phyloP scores from a whole-genome alignment of 768 basidiomycete species.

The Termitomyces sp. region DNA sequence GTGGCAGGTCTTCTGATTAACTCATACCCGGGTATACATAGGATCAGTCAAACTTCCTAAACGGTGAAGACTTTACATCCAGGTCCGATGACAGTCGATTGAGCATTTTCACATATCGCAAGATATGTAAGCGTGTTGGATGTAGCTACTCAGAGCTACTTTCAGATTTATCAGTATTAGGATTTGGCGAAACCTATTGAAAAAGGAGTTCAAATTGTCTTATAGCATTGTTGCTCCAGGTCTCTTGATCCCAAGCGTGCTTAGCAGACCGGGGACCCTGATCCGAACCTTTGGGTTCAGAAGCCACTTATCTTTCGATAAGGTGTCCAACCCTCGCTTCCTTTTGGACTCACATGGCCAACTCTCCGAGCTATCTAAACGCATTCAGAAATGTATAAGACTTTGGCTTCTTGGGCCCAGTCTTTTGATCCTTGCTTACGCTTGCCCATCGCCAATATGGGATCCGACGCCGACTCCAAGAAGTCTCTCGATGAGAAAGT shows the following conservation, averaged over 20 bases:
- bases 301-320: not conserved
- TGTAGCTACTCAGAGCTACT: not conserved
- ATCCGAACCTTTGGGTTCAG: not conserved
- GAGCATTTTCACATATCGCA: not conserved
- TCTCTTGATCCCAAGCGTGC: too few relatives aligned
- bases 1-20: not conserved
- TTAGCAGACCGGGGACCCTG: too few relatives aligned
- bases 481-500: slow-evolving; percentile 39
- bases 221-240: not conserved
- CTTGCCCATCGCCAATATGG: not conserved
- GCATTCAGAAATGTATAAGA: not conserved
- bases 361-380: not conserved
- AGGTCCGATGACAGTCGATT: not conserved
- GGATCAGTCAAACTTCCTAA: not conserved
- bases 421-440: not conserved
- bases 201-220: not conserved
- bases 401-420: not conserved
- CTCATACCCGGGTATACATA: not conserved
- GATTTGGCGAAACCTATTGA: not conserved
- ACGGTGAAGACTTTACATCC: not conserved
- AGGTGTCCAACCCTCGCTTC: not conserved
- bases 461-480: not conserved
- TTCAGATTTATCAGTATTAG: not conserved
- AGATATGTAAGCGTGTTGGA: not conserved
- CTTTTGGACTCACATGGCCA: not conserved